A percentile compares a stretch with the other conserved stretches of the same genome.
These are phyloP conservation scores for Solanum etuberosum DNA, from an alignment of 257 asterid species.

Conservation along the genomic window DNA sequence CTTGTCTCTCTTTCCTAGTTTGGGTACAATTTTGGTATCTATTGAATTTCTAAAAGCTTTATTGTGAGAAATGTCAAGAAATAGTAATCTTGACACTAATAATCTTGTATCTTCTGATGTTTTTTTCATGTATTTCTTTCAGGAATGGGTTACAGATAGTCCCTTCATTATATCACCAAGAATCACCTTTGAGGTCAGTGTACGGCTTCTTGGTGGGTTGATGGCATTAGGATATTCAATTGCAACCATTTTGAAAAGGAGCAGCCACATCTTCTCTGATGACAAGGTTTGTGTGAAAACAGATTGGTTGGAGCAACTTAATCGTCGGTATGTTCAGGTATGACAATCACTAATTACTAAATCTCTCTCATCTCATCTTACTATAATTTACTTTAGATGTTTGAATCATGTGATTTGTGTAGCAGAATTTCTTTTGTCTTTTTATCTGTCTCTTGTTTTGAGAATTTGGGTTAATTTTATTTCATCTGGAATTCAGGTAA, in stretches of 20 bases:
- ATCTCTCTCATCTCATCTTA: background rate
- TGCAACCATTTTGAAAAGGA: conserved; percentile 94
- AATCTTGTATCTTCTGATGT: conserved; percentile 3
- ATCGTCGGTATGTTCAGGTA: conserved; percentile 91
- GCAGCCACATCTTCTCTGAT: conserved; percentile 67
- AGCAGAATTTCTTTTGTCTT: background rate
- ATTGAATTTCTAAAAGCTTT: background rate
- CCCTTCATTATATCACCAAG: conserved; percentile 98
- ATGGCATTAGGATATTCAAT: conserved; percentile 97
- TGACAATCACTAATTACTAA: background rate
- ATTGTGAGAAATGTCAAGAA: background rate
- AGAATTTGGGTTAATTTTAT: background rate
- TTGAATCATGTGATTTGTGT: background rate
- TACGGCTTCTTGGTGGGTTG: conserved; percentile 97
- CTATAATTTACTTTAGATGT: background rate
- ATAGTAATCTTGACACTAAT: background rate
- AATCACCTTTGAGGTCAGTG: conserved; percentile 96
- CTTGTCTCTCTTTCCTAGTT: background rate
- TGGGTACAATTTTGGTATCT: background rate
- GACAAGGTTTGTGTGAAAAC: conserved; percentile 77
- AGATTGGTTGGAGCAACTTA: conserved; percentile 98
- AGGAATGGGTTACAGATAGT: conserved; percentile 97
- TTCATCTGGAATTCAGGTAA: background rate
- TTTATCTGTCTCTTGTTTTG: background rate
- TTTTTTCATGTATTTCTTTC: conserved; percentile 16